phyloP scores from a whole-genome alignment of 495 filamentous ascomycete species.

The Trichoderma parareesei region DNA sequence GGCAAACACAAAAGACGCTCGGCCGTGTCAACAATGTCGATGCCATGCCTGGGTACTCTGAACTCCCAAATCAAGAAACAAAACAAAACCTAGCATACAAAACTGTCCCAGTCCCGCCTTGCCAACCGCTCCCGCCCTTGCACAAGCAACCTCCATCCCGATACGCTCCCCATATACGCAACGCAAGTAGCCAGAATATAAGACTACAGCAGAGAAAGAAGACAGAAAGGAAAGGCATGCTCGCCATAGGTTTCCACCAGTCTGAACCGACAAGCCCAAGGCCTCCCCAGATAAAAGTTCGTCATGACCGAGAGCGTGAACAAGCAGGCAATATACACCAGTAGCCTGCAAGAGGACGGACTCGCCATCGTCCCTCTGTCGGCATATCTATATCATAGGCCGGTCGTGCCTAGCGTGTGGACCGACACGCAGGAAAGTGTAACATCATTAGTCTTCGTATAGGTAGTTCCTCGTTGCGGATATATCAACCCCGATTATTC shows the following conservation, averaged over 20 bases:
- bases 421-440: neutral
- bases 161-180: slow-evolving; percentile 1
- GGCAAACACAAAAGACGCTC: neutral
- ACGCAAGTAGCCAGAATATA: slow-evolving; percentile 7
- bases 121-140: neutral
- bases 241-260: neutral
- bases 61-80: neutral
- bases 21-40: neutral
- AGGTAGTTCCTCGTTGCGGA: neutral
- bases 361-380: neutral
- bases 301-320: neutral
- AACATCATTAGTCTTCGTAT: slow-evolving; percentile 3
- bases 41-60: slow-evolving; percentile 3
- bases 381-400: neutral
- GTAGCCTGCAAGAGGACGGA: neutral
- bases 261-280: neutral
- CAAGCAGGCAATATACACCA: neutral
- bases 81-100: neutral
- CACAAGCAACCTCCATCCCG: neutral
- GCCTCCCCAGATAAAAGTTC: neutral
- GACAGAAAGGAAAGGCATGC: neutral
- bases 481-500: neutral
- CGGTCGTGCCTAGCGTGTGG: neutral
- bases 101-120: slow-evolving; percentile 1
- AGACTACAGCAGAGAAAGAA: neutral